Evolutionary conservation across 352 stramenopile genomes (phyloP).

Genomic region (Thraustochytrium striatum): DNA sequence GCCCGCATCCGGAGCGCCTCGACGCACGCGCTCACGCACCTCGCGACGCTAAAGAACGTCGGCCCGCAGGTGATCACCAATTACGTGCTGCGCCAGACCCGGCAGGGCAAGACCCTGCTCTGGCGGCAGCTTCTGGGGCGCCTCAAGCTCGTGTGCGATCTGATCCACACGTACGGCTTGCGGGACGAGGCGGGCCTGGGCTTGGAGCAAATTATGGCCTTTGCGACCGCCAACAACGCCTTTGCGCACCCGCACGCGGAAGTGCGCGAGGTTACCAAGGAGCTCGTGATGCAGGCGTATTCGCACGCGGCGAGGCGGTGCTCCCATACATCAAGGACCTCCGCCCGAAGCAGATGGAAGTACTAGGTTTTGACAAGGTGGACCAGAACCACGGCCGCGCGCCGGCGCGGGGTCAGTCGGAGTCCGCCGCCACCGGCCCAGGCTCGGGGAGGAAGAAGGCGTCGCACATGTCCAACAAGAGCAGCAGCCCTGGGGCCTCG

Average conservation of each 20-base stretch:
- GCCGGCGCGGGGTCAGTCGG: not conserved
- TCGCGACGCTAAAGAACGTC: constrained; percentile 27
- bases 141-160: constrained; percentile 51
- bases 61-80: constrained; percentile 19
- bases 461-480: constrained; percentile 44
- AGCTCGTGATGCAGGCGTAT: constrained; percentile 72
- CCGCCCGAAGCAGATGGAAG: constrained; percentile 79
- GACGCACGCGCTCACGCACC: constrained; percentile 26
- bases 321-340: constrained; percentile 71
- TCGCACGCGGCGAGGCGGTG: constrained; percentile 62
- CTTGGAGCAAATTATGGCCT: constrained; percentile 63
- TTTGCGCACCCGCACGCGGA: constrained; percentile 78
- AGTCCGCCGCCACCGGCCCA: not conserved
- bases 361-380: constrained; percentile 77
- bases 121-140: constrained; percentile 48
- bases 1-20: constrained; percentile 46
- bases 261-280: constrained; percentile 76
- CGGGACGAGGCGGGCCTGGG: constrained; percentile 38
- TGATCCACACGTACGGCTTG: constrained; percentile 54
- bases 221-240: constrained; percentile 72
- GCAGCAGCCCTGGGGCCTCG: not conserved
- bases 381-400: constrained; percentile 53
- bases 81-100: constrained; percentile 12
- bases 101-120: constrained; percentile 39
- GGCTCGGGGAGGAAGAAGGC: constrained; percentile 52